Conservation (phyloP, 2,329 filamentous ascomycete genomes). For the Aspergillus fischeri region DNA sequence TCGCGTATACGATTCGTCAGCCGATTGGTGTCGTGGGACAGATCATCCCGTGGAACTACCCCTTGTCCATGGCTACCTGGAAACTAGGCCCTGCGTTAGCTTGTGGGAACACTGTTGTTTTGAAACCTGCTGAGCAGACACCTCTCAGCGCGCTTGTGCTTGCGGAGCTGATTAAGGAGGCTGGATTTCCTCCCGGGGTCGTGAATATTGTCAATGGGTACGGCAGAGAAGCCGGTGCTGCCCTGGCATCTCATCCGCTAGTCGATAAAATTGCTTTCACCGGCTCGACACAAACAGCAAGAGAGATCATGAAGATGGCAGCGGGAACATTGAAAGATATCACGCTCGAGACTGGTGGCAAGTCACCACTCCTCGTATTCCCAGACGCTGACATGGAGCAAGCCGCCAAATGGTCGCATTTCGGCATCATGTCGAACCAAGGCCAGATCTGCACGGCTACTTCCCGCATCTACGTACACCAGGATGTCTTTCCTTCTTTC, state of each 20-base stretch:
- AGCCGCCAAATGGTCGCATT: constrained; percentile 66
- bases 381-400: constrained; percentile 63
- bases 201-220: constrained; percentile 33
- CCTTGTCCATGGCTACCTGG: constrained; percentile 65
- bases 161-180: constrained; percentile 30
- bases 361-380: constrained; percentile 62
- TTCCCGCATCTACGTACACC: constrained; percentile 56
- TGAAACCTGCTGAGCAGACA: constrained; percentile 34
- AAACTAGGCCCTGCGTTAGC: constrained; percentile 33
- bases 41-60: constrained; percentile 89
- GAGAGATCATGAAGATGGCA: constrained; percentile 36
- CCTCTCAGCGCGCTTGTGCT: constrained; percentile 32
- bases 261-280: constrained; percentile 36
- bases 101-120: constrained; percentile 31
- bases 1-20: constrained; percentile 79
- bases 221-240: constrained; percentile 27
- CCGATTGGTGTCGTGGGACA: constrained; percentile 78
- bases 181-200: constrained; percentile 33
- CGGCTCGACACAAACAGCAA: constrained; percentile 32
- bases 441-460: constrained; percentile 35
- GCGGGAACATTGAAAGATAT: constrained; percentile 33
- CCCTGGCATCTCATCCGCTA: constrained; percentile 28
- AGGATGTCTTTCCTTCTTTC: constrained; percentile 31
- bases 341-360: constrained; percentile 53
- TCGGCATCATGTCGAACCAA: constrained; percentile 46